These are phyloP conservation scores for Anethum foeniculum DNA, from an alignment of 140 eudicot genomes.

Conservation along the genomic window DNA sequence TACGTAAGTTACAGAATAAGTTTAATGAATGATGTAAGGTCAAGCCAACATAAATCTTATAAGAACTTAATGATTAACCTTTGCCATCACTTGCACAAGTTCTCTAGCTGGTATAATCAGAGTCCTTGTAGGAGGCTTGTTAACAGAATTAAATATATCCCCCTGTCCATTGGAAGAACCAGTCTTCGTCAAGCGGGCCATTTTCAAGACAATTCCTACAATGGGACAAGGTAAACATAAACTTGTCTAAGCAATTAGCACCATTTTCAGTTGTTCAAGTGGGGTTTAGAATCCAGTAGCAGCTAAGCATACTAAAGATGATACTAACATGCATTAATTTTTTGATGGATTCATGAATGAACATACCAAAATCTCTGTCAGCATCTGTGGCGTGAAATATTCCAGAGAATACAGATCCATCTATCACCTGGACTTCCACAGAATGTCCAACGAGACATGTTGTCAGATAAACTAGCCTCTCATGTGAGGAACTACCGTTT, in stretches of 20 bases:
- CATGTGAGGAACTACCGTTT: conserved; percentile 50
- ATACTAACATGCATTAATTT: neutral
- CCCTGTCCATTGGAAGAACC: conserved; percentile 53
- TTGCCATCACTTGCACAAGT: conserved; percentile 82
- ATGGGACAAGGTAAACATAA: conserved; percentile 11
- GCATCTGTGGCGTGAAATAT: conserved; percentile 74
- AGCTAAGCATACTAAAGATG: conserved; percentile 3
- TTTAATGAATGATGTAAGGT: neutral
- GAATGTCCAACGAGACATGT: conserved; percentile 85
- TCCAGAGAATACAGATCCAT: conserved; percentile 84
- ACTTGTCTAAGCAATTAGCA: conserved; percentile 4
- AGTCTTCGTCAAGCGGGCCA: conserved; percentile 69
- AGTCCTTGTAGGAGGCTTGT: conserved; percentile 60
- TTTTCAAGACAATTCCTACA: conserved; percentile 79
- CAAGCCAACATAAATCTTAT: neutral
- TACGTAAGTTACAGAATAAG: neutral
- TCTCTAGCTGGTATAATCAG: conserved; percentile 73
- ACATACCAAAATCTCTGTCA: conserved; percentile 87
- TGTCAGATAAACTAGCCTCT: conserved; percentile 63
- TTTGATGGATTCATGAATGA: conserved; percentile 6
- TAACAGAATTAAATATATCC: conserved; percentile 36
- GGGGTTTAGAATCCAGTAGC: conserved; percentile 1
- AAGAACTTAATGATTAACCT: conserved; percentile 33
- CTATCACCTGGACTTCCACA: conserved; percentile 80
- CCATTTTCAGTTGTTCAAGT: neutral